Percentiles rank a stretch among this genome's conserved stretches.
Conservation (phyloP, 2,329 filamentous ascomycete genomes). For the Epichloe hybrida region DNA sequence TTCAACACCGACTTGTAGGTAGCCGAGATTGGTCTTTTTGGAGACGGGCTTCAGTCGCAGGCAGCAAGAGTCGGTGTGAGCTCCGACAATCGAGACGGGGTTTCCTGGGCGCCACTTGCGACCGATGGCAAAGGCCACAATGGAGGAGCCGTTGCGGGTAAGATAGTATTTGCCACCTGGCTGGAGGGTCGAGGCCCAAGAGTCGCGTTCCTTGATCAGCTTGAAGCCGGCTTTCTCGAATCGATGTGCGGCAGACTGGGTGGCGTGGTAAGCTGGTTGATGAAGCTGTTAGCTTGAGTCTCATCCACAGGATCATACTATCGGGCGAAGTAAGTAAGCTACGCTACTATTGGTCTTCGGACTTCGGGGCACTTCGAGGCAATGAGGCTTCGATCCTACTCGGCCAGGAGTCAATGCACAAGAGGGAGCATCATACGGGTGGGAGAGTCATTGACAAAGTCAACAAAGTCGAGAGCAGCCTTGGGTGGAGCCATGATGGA, state of each 20-base stretch:
- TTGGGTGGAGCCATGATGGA: slow-evolving; percentile 37
- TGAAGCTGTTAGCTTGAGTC: not conserved
- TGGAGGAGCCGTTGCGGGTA: slow-evolving; percentile 83
- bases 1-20: slow-evolving; percentile 89
- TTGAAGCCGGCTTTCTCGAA: slow-evolving; percentile 76
- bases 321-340: too few relatives aligned
- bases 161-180: slow-evolving; percentile 94
- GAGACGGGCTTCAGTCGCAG: slow-evolving; percentile 89
- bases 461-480: slow-evolving; percentile 69
- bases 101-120: slow-evolving; percentile 85
- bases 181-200: slow-evolving; percentile 66
- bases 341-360: too few relatives aligned
- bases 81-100: slow-evolving; percentile 82
- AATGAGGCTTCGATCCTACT: not conserved
- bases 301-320: too few relatives aligned
- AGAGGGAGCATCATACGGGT: slow-evolving; percentile 51
- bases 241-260: slow-evolving; percentile 61
- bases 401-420: not conserved
- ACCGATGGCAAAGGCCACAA: slow-evolving; percentile 86
- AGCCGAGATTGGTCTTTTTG: slow-evolving; percentile 75
- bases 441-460: slow-evolving; percentile 88
- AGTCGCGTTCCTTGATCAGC: slow-evolving; percentile 79
- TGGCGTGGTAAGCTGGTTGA: slow-evolving; percentile 75
- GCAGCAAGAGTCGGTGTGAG: slow-evolving; percentile 90
- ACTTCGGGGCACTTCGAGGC: too few relatives aligned